A percentile compares a stretch with the other conserved stretches of the same genome.
Evolutionary conservation across 345 rosid species (phyloP).

Genomic region (Heritiera fomes): DNA sequence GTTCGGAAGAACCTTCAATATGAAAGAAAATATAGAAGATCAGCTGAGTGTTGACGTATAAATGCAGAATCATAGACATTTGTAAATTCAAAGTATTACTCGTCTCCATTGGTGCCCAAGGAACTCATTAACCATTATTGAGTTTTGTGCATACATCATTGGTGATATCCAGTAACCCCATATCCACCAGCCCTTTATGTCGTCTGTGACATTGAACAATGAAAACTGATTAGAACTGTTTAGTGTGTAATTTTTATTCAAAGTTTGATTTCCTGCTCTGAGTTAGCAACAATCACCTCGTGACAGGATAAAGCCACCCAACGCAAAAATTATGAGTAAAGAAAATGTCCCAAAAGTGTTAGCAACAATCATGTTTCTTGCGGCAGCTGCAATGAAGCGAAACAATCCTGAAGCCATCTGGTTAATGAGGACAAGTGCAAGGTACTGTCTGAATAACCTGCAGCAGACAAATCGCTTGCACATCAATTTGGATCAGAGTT

Average conservation of each 20-base stretch:
- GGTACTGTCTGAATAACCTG: constrained; percentile 72
- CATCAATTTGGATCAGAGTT: constrained; percentile 4
- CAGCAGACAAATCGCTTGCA: constrained; percentile 2
- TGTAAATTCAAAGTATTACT: constrained; percentile 38
- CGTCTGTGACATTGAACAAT: constrained; percentile 40
- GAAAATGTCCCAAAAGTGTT: constrained; percentile 61
- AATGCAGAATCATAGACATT: neutral
- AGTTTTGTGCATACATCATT: constrained; percentile 79
- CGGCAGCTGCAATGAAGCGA: constrained; percentile 54
- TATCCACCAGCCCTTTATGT: constrained; percentile 83
- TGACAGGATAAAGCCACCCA: constrained; percentile 67
- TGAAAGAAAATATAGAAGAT: neutral
- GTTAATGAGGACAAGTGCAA: constrained; percentile 47
- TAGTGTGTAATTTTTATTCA: neutral
- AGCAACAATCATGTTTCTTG: constrained; percentile 68
- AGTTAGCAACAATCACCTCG: constrained; percentile 30
- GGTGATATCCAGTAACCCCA: constrained; percentile 92
- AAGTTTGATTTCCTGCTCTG: neutral
- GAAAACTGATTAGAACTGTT: neutral
- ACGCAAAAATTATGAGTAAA: constrained; percentile 47
- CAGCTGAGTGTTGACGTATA: neutral
- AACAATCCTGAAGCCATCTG: constrained; percentile 72
- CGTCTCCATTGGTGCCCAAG: constrained; percentile 64
- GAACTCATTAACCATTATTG: constrained; percentile 63
- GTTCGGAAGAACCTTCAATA: constrained; percentile 27